Evolutionary conservation across 2,329 filamentous ascomycete genomes (phyloP).

Genomic region (Colletotrichum plurivorum): DNA sequence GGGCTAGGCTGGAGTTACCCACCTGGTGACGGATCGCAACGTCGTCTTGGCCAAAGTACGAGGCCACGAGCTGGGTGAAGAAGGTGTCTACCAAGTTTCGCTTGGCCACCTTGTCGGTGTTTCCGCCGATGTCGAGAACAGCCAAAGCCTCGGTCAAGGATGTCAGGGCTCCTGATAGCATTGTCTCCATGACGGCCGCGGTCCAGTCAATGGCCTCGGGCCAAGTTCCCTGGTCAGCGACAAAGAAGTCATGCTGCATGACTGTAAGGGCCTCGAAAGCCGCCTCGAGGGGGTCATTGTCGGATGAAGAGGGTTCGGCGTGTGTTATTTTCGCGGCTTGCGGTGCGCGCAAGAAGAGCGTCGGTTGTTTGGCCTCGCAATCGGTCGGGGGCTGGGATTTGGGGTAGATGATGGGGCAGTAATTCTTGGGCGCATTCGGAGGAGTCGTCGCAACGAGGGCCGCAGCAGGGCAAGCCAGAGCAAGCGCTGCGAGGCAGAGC

Average conservation of each 20-base stretch:
- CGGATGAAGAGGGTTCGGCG: conserved; percentile 16
- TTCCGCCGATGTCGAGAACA: conserved; percentile 50
- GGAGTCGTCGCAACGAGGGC: conserved; percentile 19
- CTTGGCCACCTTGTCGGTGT: conserved; percentile 63
- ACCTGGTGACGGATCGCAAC: conserved; percentile 77
- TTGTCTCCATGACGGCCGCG: conserved; percentile 84
- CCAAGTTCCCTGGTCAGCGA: conserved; percentile 84
- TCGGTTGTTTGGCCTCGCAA: conserved; percentile 34
- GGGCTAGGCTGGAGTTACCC: not conserved
- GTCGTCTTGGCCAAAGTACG: conserved; percentile 89
- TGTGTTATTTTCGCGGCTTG: not conserved
- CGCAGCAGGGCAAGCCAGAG: conserved; percentile 6
- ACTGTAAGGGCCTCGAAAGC: conserved; percentile 77
- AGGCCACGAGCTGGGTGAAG: conserved; percentile 82
- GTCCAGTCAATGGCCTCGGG: conserved; percentile 94
- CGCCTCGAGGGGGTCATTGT: conserved; percentile 56
- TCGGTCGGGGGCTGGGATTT: conserved; percentile 28
- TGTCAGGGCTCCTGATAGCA: conserved; percentile 79
- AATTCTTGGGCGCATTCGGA: conserved; percentile 25
- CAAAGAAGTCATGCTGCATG: conserved; percentile 85
- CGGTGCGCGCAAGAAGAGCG: conserved; percentile 25
- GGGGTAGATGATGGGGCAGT: conserved; percentile 41
- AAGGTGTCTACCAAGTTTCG: conserved; percentile 88
- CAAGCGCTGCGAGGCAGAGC: conserved; percentile 25
- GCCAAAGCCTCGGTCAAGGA: conserved; percentile 76